Evolutionary conservation across 371 early-diverging fungal genomes (phyloP).

Genomic region (Mortierella sp.): DNA sequence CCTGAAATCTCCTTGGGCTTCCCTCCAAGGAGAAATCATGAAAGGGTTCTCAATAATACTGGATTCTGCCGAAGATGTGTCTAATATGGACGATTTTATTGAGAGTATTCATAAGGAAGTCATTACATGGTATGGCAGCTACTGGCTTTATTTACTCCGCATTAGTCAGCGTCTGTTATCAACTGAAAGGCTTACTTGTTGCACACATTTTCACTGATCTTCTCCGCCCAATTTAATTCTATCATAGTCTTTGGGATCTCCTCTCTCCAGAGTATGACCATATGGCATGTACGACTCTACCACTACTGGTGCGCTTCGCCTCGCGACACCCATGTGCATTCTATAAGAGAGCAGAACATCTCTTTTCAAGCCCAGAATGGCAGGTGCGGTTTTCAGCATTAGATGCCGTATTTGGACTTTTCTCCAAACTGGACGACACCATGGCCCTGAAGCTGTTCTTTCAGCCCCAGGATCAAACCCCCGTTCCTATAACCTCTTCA

Average conservation of each 20-base stretch:
- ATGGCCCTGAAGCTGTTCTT: constrained; percentile 33
- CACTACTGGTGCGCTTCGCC: constrained; percentile 35
- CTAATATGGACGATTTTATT: constrained; percentile 36
- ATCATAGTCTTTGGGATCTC: constrained; percentile 41
- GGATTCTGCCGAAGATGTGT: constrained; percentile 29
- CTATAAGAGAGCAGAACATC: constrained; percentile 20
- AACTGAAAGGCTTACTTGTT: background rate
- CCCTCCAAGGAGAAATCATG: constrained; percentile 34
- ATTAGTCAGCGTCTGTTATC: background rate
- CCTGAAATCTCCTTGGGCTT: constrained; percentile 16
- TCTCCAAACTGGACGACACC: constrained; percentile 48
- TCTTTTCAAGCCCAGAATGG: constrained; percentile 36
- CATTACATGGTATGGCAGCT: constrained; percentile 22
- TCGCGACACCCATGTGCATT: constrained; percentile 16
- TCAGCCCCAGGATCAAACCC: constrained; percentile 4
- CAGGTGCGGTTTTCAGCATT: constrained; percentile 37
- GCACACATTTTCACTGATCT: background rate
- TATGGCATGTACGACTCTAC: constrained; percentile 33
- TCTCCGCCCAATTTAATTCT: too few species aligned
- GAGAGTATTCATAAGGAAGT: constrained; percentile 36
- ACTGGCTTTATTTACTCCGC: background rate
- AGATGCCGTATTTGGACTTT: constrained; percentile 43
- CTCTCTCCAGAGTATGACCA: constrained; percentile 44
- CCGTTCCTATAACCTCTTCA: too few species aligned
- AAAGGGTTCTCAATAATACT: constrained; percentile 18